Conservation (phyloP, 148 eudicot species). For the Dianthus caryophyllus region DNA sequence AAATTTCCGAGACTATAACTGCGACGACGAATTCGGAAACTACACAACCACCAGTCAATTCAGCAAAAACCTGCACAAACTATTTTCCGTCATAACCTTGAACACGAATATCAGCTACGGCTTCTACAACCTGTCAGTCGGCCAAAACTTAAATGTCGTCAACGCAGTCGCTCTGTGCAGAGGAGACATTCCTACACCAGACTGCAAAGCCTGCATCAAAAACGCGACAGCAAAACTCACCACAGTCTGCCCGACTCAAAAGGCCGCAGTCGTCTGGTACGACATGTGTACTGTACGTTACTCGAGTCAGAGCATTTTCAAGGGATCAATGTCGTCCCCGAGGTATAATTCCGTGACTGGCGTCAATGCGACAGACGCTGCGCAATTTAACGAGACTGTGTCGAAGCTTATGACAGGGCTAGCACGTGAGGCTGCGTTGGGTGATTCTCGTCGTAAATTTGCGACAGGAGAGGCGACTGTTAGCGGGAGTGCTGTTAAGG, state of each 20-base stretch:
- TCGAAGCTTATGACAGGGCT: slow-evolving; percentile 13
- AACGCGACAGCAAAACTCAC: slow-evolving; percentile 11
- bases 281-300: slow-evolving; percentile 24
- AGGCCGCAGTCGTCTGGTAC: slow-evolving; percentile 23
- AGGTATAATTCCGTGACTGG: background rate
- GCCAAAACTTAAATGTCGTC: slow-evolving; percentile 29
- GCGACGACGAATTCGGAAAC: background rate
- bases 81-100: slow-evolving; percentile 23
- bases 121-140: slow-evolving; percentile 33
- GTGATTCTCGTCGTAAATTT: slow-evolving; percentile 12
- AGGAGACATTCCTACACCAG: slow-evolving; percentile 32
- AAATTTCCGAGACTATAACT: background rate
- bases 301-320: slow-evolving; percentile 15
- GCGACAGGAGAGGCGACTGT: slow-evolving; percentile 25
- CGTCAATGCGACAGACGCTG: background rate
- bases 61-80: slow-evolving; percentile 18
- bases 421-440: slow-evolving; percentile 16
- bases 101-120: slow-evolving; percentile 26
- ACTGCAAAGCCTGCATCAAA: slow-evolving; percentile 32
- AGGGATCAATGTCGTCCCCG: background rate
- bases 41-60: slow-evolving; percentile 22
- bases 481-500: background rate
- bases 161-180: slow-evolving; percentile 44
- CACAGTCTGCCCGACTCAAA: slow-evolving; percentile 13
- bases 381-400: slow-evolving; percentile 16